Base-by-base conservation (phyloP, 371 early-diverging fungal genomes). In the Circinella umbellata region DNA sequence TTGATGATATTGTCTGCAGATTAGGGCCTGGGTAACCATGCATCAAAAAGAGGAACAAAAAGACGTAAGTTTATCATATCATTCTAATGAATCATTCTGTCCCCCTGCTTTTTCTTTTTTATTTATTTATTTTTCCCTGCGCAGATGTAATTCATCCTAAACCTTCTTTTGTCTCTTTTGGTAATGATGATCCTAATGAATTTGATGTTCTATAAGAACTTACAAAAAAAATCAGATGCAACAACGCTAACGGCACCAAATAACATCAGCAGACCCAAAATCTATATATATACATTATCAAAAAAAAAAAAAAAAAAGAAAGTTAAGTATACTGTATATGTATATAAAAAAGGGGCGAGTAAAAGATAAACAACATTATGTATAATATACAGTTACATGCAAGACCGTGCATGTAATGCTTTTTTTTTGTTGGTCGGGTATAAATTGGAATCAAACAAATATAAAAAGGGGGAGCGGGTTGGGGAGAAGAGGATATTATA, bases 171-270 rank as follows among this genome's bases (percentile, higher is more conserved):
- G 11, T 54, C 39, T 10, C 42, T 8, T 46, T 47, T 47, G 47
- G 47, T 47, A 15, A 15, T 47, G 3, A 15, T 15, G 27, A 47
- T n/a, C n/a, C n/a, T n/a, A n/a, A n/a, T n/a, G n/a, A n/a, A n/a
- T 9, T 47, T 11, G 0, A 54, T 54, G 8, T 20, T n/a, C 4
- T 20, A 15, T 10, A 35, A 35, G 63, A 38, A 66, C 81, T 78
- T 82, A 86, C 91, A 90, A 73, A 91, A 91, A 68, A 89, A 91
- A 67, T 91, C 91, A 10, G 89, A 89, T 42, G 91, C 90, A 27
- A 86, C 88, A 6, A 88, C 83, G 15, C 91, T 89, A 34, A 89
- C 82, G 61, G 90, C 87, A 37, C 87, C 88, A 78, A 91, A 91
- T 38, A 82, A 67, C 53, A 80, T 55, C 48, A 80, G 68, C 59